Conservation (phyloP, 805 yeast species). For the Yamadazyma sp. region DNA sequence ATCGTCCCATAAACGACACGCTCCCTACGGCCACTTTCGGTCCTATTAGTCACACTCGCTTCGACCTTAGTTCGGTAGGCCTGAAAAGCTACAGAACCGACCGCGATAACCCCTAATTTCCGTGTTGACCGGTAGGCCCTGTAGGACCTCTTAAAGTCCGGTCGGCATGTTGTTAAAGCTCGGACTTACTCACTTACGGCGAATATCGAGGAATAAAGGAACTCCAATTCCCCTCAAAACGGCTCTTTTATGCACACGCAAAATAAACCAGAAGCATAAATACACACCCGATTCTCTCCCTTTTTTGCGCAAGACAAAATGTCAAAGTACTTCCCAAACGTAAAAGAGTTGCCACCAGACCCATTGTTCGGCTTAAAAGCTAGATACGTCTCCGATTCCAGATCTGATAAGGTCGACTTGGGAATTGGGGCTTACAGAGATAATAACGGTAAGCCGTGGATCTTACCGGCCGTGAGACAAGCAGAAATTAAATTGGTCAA, state of each 20-base stretch:
- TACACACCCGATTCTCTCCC: constrained; percentile 1
- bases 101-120: no score
- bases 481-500: constrained; percentile 68
- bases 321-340: constrained; percentile 45
- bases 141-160: no score
- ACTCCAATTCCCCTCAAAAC: constrained; percentile 11
- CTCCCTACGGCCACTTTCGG: neutral
- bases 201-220: constrained; percentile 6
- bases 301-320: constrained; percentile 18
- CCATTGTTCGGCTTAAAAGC: constrained; percentile 82
- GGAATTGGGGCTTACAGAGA: constrained; percentile 84
- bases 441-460: constrained; percentile 68
- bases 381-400: constrained; percentile 56
- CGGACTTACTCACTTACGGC: constrained; percentile 6
- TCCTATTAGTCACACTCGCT: no score
- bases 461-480: constrained; percentile 61
- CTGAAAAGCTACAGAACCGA: no score
- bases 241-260: constrained; percentile 5
- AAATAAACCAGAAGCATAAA: constrained; percentile 4
- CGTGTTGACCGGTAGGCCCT: no score
- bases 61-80: no score
- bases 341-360: constrained; percentile 76
- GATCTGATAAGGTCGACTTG: constrained; percentile 73
- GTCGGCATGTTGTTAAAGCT: no score
- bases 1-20: constrained; percentile 6